A percentile compares a stretch with the other conserved stretches of the same genome.
phyloP scores from a whole-genome alignment of 148 eudicot genomes.

The Simmondsia chinensis region DNA sequence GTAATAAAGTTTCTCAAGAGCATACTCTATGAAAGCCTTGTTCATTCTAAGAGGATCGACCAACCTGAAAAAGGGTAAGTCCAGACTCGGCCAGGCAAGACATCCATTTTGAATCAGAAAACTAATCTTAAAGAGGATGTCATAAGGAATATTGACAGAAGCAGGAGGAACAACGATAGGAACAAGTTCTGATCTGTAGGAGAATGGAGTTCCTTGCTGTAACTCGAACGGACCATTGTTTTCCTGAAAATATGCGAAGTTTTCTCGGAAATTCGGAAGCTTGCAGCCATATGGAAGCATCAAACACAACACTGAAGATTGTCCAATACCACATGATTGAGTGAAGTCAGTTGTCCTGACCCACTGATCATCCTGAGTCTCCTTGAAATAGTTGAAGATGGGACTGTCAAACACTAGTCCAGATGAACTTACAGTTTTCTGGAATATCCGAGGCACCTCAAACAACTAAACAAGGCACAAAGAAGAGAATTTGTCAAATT shows the following conservation, averaged over 20 bases:
- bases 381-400: constrained; percentile 23
- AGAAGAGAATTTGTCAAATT: not conserved
- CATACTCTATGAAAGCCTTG: constrained; percentile 34
- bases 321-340: constrained; percentile 43
- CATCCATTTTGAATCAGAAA: constrained; percentile 69
- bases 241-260: constrained; percentile 44
- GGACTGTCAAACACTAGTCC: not conserved
- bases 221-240: constrained; percentile 24
- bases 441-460: constrained; percentile 63
- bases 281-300: constrained; percentile 36
- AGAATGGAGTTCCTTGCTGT: constrained; percentile 30
- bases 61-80: constrained; percentile 43
- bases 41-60: constrained; percentile 43
- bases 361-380: constrained; percentile 64
- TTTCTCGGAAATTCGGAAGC: constrained; percentile 35
- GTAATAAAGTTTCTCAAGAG: constrained; percentile 48
- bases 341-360: constrained; percentile 76
- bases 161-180: constrained; percentile 56
- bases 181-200: constrained; percentile 38
- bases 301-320: constrained; percentile 63
- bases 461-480: constrained; percentile 29
- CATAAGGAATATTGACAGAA: constrained; percentile 42
- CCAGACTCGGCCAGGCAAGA: constrained; percentile 59
- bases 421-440: constrained; percentile 23
- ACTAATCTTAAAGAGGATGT: constrained; percentile 54